Evolutionary conservation across 1,284 basidiomycete species (phyloP).

Genomic region (Ganoderma resinaceum): DNA sequence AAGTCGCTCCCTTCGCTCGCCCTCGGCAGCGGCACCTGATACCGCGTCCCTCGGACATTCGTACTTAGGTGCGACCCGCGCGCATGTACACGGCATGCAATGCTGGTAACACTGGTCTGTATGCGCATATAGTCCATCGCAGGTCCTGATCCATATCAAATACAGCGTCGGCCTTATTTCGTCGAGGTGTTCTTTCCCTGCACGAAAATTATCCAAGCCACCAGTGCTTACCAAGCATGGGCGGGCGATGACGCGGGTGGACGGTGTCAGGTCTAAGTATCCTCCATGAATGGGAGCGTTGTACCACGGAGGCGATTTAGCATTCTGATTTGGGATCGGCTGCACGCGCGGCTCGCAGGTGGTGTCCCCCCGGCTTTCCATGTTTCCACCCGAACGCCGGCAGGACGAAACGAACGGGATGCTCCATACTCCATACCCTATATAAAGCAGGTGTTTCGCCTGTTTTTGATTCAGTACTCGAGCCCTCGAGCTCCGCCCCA

Average conservation of each 20-base stretch:
- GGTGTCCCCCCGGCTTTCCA: not conserved
- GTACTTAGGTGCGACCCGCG: not conserved
- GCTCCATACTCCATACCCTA: not conserved
- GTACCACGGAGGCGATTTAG: too few species aligned
- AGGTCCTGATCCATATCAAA: not conserved
- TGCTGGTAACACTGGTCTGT: too few species aligned
- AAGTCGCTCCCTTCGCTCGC: not conserved
- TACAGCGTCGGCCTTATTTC: not conserved
- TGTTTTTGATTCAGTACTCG: not conserved
- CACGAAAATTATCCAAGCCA: not conserved
- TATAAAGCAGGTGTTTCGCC: not conserved
- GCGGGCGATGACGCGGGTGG: not conserved
- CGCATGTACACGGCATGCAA: not conserved
- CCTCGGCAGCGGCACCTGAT: constrained; percentile 2
- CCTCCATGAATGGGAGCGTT: not conserved
- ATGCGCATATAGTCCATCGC: not conserved
- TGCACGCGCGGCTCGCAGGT: not conserved
- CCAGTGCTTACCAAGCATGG: not conserved
- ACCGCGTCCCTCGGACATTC: constrained; percentile 14
- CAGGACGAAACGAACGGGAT: too few species aligned
- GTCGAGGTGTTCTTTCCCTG: not conserved
- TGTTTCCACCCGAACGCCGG: not conserved
- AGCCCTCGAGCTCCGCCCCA: not conserved
- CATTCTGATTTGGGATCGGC: not conserved
- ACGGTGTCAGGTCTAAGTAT: not conserved